Evolutionary conservation across 306 rosid species (phyloP), one percentile per base, ranked within the genome.

Genomic region (Vicia sativa): DNA sequence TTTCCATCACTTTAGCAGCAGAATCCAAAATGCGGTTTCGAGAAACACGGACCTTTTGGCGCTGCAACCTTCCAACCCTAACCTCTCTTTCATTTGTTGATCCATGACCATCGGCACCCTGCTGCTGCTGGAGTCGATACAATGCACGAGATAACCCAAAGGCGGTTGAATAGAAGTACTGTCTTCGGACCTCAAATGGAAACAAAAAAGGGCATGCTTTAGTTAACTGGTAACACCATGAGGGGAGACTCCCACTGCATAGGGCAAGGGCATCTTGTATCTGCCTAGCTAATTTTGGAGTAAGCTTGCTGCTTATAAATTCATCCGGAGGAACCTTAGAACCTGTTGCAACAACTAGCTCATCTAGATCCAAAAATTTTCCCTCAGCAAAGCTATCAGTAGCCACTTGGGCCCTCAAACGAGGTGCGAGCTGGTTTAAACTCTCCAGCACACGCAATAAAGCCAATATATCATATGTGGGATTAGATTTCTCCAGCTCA

Each of bases 241-340:
- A 82, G 42, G 99, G 99, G 65, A 95, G 97, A 79, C 99, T 95
- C 57, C 99, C 99, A 77, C 99, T 95, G 79, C 99, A 95, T 49
- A 95, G 77, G n/a, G 99, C 97, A 87, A 95, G 97, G 42, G 97
- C 99, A 75, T 95, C 99, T 74, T 95, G 99, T 64, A 95, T 95
- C 78, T 95, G 99, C 71, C 99, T 77, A 26, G 99, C 95, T 80
- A 95, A 81, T 61, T 95, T 95, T 26, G 99, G 99, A 81, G 99
- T 95, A 74, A 95, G 97, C 80, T 95, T 95, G 84, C 79, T 84
- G 82, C 95, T 95, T 58, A 91, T 75, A 67, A 90, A 95, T 75
- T 95, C 97, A 73, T 95, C 99, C 2, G 62, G 62, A 43, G 81
- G 68, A 67, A 91, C 97, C 80, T 86, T 73, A 16, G 83, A 86